Conservation (phyloP, 805 yeast species). For the Yamadazyma kitorensis region DNA sequence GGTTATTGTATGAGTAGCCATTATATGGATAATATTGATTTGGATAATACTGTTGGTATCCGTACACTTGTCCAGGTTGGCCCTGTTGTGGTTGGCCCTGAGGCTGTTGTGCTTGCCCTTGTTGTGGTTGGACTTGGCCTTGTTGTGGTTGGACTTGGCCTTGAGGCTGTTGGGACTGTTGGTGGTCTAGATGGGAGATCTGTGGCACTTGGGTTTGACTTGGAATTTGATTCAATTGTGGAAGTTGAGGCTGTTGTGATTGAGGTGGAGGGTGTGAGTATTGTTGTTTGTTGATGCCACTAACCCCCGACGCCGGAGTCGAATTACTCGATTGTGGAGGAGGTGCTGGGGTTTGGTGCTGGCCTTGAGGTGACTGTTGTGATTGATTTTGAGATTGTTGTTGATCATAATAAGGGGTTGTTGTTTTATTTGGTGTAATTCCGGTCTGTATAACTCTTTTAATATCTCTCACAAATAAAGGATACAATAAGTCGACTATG, state of each 20-base stretch:
- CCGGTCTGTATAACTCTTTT: conserved; percentile 51
- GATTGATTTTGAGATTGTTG: conserved; percentile 10
- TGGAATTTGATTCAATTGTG: background rate
- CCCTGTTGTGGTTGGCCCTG: background rate
- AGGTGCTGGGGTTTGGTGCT: background rate
- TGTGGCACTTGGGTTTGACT: background rate
- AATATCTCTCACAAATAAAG: conserved; percentile 72
- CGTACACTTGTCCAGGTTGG: conserved; percentile 16
- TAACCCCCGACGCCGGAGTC: background rate
- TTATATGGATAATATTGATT: conserved; percentile 21
- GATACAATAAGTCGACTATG: conserved; percentile 62
- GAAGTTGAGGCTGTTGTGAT: background rate
- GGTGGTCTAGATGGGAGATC: no score
- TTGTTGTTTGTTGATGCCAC: conserved; percentile 4
- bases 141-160: conserved; percentile 1
- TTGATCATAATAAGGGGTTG: conserved; percentile 12
- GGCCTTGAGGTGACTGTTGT: background rate
- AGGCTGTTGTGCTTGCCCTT: conserved; percentile 13
- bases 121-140: conserved; percentile 7
- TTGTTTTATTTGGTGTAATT: conserved; percentile 32
- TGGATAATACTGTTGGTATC: conserved; percentile 24
- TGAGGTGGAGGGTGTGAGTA: conserved; percentile 2
- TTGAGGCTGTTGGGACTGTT: conserved; percentile 3
- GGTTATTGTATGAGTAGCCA: conserved; percentile 13
- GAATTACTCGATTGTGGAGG: conserved; percentile 2